Evolutionary conservation across 768 basidiomycete genomes (phyloP).

Genomic region (Agaricus sinodeliciosus): DNA sequence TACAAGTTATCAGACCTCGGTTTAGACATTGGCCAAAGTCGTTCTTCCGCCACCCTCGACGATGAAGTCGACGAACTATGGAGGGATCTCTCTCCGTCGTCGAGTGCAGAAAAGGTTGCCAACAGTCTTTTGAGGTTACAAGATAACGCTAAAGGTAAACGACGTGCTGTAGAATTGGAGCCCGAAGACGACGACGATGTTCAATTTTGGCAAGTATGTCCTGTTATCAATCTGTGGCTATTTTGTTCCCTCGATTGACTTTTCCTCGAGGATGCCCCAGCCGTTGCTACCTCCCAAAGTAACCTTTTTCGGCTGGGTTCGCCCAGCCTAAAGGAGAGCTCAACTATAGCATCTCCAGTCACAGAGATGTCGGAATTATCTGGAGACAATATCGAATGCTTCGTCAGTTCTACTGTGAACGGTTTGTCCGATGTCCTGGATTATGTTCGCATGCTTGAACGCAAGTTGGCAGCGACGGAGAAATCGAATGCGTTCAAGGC

Average conservation of each 20-base stretch:
- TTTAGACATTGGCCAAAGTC: background rate
- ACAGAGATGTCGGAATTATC: background rate
- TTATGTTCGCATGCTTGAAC: conserved; percentile 32
- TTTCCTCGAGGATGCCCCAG: background rate
- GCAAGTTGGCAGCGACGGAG: conserved; percentile 27
- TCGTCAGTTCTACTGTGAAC: background rate
- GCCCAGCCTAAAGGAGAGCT: background rate
- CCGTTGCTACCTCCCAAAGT: background rate
- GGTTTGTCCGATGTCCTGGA: conserved; percentile 5
- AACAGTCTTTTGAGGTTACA: background rate
- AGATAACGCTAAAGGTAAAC: background rate
- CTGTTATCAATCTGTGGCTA: background rate
- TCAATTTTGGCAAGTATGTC: background rate
- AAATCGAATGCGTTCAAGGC: conserved; percentile 28
- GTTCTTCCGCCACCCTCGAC: background rate
- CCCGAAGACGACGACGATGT: background rate
- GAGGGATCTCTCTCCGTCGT: background rate
- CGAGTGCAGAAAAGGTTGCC: background rate
- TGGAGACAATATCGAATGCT: background rate
- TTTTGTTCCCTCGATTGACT: background rate
- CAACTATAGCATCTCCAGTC: background rate
- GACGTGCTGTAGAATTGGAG: background rate
- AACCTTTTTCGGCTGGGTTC: background rate
- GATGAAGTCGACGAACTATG: conserved; percentile 1
- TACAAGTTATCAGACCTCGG: conserved; percentile 2